Base-by-base conservation (phyloP, 2,329 filamentous ascomycete species). In the Beauveria bassiana region DNA sequence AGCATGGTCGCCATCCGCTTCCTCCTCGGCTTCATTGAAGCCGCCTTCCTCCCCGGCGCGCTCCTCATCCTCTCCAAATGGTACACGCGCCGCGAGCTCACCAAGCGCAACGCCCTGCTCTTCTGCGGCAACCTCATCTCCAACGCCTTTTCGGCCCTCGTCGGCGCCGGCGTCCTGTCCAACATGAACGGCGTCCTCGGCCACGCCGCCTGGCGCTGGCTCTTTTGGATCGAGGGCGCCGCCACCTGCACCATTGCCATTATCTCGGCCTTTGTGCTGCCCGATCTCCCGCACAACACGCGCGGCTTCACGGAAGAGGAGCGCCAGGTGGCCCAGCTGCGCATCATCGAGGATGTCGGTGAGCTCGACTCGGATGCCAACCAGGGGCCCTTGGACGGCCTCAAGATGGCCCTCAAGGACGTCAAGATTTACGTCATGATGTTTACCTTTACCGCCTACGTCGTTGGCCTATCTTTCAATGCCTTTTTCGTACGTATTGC, bases 61-160 rank as follows among this genome's bases (percentile, higher is more conserved):
- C 76, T 88, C 12, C 77, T 87, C 49, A 83, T 87, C 51, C 76
- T 88, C 22, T 85, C 83, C 0, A 85, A 86, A 66, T 89, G 85
- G 81, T 89, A 89, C 71, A 88, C 85, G 1, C 78, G 84, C 53
- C 79, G 80, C 55, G 82, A 85, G 71, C 67, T 86, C 63, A 78
- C 79, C 16, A 73, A 74, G 59, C 74, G 82, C 57, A 83, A 85
- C 66, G 81, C 82, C 61, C 77, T 86, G 34, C 71, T 86, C 24
- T 86, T 85, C 71, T 81, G 81, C 63, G 81, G 82, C 2, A 84
- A 84, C 67, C 78, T 85, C 64, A 79, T 86, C 65, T 83, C 83
- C 51, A 83, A 83, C 53, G 81, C 82, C 58, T 86, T 86, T 67
- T 83, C 81, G 0, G 81, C 82, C 0, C 75, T 86, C 3, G 78